These are phyloP conservation scores for Sclerotiophoma versabilis DNA, from an alignment of 2,329 filamentous ascomycete genomes.

Conservation along the genomic window DNA sequence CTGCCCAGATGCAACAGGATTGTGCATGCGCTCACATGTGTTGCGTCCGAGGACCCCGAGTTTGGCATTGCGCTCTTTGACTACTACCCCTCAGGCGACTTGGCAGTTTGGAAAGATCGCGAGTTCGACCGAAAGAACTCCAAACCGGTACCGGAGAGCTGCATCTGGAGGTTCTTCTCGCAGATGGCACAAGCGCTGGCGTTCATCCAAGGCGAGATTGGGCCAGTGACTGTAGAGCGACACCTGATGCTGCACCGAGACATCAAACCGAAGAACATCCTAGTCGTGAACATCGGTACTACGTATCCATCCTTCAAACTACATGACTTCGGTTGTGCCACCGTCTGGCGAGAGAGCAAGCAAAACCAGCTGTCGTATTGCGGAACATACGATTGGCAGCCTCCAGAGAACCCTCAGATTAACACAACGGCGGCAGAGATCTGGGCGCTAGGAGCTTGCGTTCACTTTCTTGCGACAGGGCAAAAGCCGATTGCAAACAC, in stretches of 20 bases:
- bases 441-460: conserved; percentile 42
- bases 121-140: conserved; percentile 21
- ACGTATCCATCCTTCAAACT: conserved; percentile 39
- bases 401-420: conserved; percentile 40
- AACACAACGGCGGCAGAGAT: conserved; percentile 38
- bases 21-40: conserved; percentile 20
- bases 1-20: conserved; percentile 31
- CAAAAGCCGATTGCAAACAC: conserved; percentile 22
- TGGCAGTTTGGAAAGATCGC: conserved; percentile 26
- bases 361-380: conserved; percentile 1
- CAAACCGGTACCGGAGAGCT: conserved; percentile 34
- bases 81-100: conserved; percentile 31
- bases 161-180: conserved; percentile 39
- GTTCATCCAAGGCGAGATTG: conserved; percentile 31
- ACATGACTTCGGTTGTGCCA: conserved; percentile 34
- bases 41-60: conserved; percentile 8
- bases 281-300: conserved; percentile 31
- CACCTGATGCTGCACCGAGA: conserved; percentile 28
- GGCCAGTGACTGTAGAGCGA: conserved; percentile 9
- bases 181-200: conserved; percentile 39
- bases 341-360: conserved; percentile 1
- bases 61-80: conserved; percentile 29
- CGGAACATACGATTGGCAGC: conserved; percentile 38
- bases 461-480: conserved; percentile 39
- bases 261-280: conserved; percentile 41